Conservation (phyloP, 106 monocot species). For the Narthecium ossifragum region DNA sequence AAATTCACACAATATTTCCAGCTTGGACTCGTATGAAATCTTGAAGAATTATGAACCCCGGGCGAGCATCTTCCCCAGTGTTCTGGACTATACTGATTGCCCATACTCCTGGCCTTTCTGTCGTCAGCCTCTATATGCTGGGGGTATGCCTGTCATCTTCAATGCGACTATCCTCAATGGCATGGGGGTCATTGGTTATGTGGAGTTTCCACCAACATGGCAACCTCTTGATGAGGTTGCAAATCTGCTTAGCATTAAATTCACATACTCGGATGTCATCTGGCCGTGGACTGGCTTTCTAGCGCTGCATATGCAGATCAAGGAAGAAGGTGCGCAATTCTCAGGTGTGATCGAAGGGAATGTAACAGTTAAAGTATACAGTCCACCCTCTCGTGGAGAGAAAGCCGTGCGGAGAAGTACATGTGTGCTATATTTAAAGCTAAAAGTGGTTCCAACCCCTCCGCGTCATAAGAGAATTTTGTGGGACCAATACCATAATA, state of each 20-base stretch:
- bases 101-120: constrained; percentile 97
- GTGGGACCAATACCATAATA: constrained; percentile 98
- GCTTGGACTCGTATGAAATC: constrained; percentile 80
- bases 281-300: constrained; percentile 99
- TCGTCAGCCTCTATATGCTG: constrained; percentile 90
- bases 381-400: constrained; percentile 43
- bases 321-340: constrained; percentile 87
- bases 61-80: constrained; percentile 79
- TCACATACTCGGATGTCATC: constrained; percentile 87
- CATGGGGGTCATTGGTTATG: constrained; percentile 87
- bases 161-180: constrained; percentile 96
- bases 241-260: constrained; percentile 78
- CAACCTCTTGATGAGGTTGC: constrained; percentile 83
- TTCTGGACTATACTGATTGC: constrained; percentile 89
- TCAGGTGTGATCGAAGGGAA: constrained; percentile 82
- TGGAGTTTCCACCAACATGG: constrained; percentile 67
- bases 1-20: constrained; percentile 13
- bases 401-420: constrained; percentile 36
- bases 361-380: constrained; percentile 58
- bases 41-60: constrained; percentile 76
- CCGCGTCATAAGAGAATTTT: constrained; percentile 64
- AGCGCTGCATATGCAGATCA: constrained; percentile 86
- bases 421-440: constrained; percentile 65
- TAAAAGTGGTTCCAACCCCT: constrained; percentile 83
- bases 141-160: constrained; percentile 93